A percentile compares a stretch with the other conserved stretches of the same genome.
Conservation (phyloP, 495 filamentous ascomycete species). For the Trichoderma virens region DNA sequence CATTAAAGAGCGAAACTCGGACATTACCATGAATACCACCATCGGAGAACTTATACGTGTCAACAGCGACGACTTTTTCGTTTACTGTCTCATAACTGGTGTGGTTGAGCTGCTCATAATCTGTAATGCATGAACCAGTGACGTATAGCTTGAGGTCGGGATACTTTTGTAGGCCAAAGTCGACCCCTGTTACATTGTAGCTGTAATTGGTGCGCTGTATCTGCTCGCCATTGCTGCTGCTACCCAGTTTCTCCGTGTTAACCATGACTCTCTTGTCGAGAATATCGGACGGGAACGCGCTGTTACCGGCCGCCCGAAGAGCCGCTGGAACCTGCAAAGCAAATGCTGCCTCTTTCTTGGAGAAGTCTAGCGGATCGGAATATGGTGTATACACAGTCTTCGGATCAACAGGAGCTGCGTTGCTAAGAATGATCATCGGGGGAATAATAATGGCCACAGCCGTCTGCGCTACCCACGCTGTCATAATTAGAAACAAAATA, state of each 20-base stretch:
- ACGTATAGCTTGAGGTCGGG: constrained; percentile 25
- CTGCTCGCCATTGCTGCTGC: constrained; percentile 11
- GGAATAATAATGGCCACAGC: constrained; percentile 21
- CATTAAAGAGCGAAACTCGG: neutral
- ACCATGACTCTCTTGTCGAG: neutral
- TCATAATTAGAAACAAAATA: constrained; percentile 11
- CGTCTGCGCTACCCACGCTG: constrained; percentile 17
- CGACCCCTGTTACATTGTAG: constrained; percentile 25
- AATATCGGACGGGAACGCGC: neutral
- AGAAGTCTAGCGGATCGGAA: neutral
- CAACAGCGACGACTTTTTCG: neutral
- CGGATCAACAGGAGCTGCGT: constrained; percentile 21
- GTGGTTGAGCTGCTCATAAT: constrained; percentile 21
- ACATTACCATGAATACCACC: neutral
- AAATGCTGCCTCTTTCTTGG: neutral
- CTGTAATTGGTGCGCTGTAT: constrained; percentile 23
- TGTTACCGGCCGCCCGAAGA: neutral
- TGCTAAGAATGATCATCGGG: constrained; percentile 19
- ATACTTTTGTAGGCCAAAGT: constrained; percentile 28
- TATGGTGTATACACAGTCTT: constrained; percentile 21
- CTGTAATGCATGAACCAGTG: constrained; percentile 27
- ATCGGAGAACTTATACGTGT: no score
- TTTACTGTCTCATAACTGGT: neutral
- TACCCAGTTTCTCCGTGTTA: neutral
- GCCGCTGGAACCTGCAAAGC: neutral